Base-by-base conservation (phyloP, 106 monocot species). In the Dendrobium chrysotoxum region DNA sequence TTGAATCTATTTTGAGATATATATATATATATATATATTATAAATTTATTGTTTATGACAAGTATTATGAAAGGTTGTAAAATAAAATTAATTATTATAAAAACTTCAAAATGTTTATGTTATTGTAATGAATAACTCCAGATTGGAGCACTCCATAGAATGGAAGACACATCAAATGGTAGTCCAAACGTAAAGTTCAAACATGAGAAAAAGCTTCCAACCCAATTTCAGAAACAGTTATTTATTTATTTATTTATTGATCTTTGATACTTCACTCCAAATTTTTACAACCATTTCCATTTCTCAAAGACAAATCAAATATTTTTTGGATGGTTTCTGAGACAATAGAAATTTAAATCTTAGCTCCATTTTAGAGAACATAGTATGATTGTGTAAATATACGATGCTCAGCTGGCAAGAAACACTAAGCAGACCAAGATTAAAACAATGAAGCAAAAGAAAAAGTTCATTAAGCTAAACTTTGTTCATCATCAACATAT, bases 341-440 rank as follows among this genome's bases (percentile, higher is more conserved):
- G 23, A 61, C 61, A 61, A 61, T 23, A 61, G 23, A 61, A 61
- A n/a, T n/a, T n/a, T n/a, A n/a, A n/a, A n/a, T n/a, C n/a, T n/a
- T n/a, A n/a, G n/a, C n/a, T n/a, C n/a, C n/a, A n/a, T 61, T n/a
- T 61, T 61, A 61, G n/a, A 61, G 61, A 61, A 61, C 61, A 61
- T 61, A 5, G n/a, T 61, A 12, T 61, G 8, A 61, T 61, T 13
- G 12, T 13, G 13, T 50, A 2, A 50, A 13, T 13, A 50, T 50
- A 15, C 13, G 50, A 50, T 50, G 50, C 50, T 9, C 13, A 50
- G 50, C 15, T 50, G 50, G 50, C 50, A 50, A 13, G 21, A 4
- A n/a, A 61, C 2, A 61, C 61, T n/a, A 13, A 13, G 15, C 50
- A 61, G 61, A 61, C n/a, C 61, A 61, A 61, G n/a, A 54, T 54